Evolutionary conservation across 768 basidiomycete species (phyloP), one percentile per base, ranked within the genome.

Genomic region (Rubroboletus satanas): DNA sequence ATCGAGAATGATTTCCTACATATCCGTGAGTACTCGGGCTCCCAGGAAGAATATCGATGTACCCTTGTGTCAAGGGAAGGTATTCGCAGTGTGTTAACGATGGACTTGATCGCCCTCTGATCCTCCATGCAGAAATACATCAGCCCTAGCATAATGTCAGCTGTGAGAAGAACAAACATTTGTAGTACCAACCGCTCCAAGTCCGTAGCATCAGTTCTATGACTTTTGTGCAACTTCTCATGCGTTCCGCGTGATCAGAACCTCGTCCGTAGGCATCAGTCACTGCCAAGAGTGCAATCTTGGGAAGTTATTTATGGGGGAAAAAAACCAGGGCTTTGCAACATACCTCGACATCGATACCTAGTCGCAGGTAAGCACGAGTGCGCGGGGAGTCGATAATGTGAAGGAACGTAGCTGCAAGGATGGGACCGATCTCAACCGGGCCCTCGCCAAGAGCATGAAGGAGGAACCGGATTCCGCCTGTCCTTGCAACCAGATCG

Each of bases 91-190:
- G 88, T 91, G 62, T 94, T 82, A 31, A 98, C 79, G 31, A 98
- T 73, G 5, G 90, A 88, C 47, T 85, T 83, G 51, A 99, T 85
- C 0, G 94, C 93, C 33, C 83, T 77, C 77, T 89, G 88, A 60
- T 91, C 84, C 65, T 94, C 82, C 82, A 94, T 84, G 70, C 93
- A 96, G 62, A 96, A 86, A 68, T 96, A 98, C 81, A 98, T 85
- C 26, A 98, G 67, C 11, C 96, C 96, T 80, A 78, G 45, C 21
- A 45, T 18, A 52, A 9, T n/a, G 49, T 64, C 41, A 57, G 39
- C n/a, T 26, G 26, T n/a, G 51, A 45, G 39, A 45, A n/a, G 32
- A 55, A 29, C 15, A 9, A 52, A 37, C 10, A 37, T 12, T 32
- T 14, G 12, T 15, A 17, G 29, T 26, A 74, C 87, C 51, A 65